Percentiles rank a stretch among this genome's conserved stretches.
Conservation (phyloP, 192 early-diverging fungal genomes). For the Umbelopsis sp. region DNA sequence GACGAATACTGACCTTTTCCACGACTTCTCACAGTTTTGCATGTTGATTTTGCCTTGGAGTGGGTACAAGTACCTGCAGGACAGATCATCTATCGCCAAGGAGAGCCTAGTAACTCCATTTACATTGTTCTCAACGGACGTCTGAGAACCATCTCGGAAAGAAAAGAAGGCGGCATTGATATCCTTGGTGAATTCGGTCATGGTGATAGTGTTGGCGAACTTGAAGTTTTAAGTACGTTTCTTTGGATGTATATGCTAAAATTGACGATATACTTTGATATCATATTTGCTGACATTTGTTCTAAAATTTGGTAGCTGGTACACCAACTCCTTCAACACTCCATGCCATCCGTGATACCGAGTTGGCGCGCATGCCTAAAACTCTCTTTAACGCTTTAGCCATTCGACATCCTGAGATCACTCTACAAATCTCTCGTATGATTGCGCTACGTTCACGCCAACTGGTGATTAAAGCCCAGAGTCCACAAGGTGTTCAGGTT, state of each 20-base stretch:
- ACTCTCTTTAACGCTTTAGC: slow-evolving; percentile 94
- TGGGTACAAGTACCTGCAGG: slow-evolving; percentile 95
- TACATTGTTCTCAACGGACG: slow-evolving; percentile 94
- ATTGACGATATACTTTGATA: no score
- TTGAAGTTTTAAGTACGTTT: slow-evolving; percentile 80
- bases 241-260: not conserved
- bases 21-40: slow-evolving; percentile 52
- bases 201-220: slow-evolving; percentile 94
- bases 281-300: slow-evolving; percentile 22
- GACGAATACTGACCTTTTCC: not conserved
- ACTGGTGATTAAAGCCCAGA: slow-evolving; percentile 31
- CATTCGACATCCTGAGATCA: slow-evolving; percentile 85
- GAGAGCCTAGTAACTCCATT: slow-evolving; percentile 84
- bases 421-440: slow-evolving; percentile 86
- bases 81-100: slow-evolving; percentile 89
- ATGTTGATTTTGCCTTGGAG: slow-evolving; percentile 85
- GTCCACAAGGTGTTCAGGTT: slow-evolving; percentile 9
- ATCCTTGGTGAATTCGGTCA: slow-evolving; percentile 93
- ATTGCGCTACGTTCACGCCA: slow-evolving; percentile 75
- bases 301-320: slow-evolving; percentile 40
- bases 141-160: slow-evolving; percentile 81
- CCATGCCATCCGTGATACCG: slow-evolving; percentile 97
- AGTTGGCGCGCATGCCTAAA: slow-evolving; percentile 94
- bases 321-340: slow-evolving; percentile 78
- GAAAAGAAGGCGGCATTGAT: slow-evolving; percentile 64